Conservation (phyloP, 805 yeast species). For the Metschnikowia picachoensis region DNA sequence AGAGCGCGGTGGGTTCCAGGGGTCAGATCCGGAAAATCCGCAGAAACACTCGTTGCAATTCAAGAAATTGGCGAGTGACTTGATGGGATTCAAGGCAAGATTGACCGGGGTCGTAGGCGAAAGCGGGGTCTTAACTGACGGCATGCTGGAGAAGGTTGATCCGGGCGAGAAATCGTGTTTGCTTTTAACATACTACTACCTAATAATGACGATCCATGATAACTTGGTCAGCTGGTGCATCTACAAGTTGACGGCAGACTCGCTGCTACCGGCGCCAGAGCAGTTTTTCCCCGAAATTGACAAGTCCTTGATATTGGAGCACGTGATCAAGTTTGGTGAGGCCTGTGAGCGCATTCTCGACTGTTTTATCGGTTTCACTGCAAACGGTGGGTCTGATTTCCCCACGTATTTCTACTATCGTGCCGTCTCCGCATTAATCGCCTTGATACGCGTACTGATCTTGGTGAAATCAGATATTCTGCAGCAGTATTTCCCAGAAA, state of each 20-base stretch:
- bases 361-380: conserved; percentile 39
- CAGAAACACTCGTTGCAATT: background rate
- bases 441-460: conserved; percentile 44
- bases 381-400: conserved; percentile 33
- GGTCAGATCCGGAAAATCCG: background rate
- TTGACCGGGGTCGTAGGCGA: background rate
- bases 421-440: conserved; percentile 50
- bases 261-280: background rate
- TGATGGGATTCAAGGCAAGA: background rate
- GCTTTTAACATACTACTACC: conserved; percentile 44
- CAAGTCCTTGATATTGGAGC: conserved; percentile 25
- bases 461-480: conserved; percentile 35
- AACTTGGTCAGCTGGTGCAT: conserved; percentile 42
- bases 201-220: conserved; percentile 50
- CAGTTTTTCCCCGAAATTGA: background rate
- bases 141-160: background rate
- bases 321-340: conserved; percentile 40
- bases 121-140: background rate
- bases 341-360: conserved; percentile 45
- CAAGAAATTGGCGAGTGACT: background rate
- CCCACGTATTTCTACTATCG: conserved; percentile 53
- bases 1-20: conserved; percentile 3
- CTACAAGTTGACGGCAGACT: conserved; percentile 7
- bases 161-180: conserved; percentile 1
- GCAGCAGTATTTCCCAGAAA: background rate